A percentile compares a stretch with the other conserved stretches of the same genome.
Evolutionary conservation across 2,329 filamentous ascomycete genomes (phyloP).

Genomic region (Nannizziopsis arthrosporioides): DNA sequence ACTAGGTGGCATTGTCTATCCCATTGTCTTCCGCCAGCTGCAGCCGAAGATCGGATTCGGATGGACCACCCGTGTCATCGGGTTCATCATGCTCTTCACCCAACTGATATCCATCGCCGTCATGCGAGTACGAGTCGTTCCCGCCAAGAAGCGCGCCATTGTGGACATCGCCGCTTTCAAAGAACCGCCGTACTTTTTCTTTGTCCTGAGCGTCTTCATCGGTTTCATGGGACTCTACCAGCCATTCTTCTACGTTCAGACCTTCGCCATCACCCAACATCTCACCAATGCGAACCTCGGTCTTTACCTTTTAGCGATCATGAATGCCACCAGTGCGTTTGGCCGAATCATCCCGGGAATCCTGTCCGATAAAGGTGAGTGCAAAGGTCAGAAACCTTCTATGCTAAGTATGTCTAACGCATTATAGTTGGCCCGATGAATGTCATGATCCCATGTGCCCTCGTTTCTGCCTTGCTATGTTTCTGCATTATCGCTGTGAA

Average conservation of each 20-base stretch:
- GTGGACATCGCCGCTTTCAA: constrained; percentile 34
- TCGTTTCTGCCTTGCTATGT: constrained; percentile 32
- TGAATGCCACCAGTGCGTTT: constrained; percentile 51
- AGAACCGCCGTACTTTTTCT: constrained; percentile 37
- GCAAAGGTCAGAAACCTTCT: neutral
- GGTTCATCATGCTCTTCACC: constrained; percentile 41
- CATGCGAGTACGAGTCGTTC: constrained; percentile 32
- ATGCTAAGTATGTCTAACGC: neutral
- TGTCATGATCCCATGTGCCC: constrained; percentile 36
- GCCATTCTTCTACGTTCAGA: constrained; percentile 42
- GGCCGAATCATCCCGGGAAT: constrained; percentile 49
- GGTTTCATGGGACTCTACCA: constrained; percentile 39
- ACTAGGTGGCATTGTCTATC: constrained; percentile 37
- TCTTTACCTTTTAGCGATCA: constrained; percentile 55
- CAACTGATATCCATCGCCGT: constrained; percentile 22
- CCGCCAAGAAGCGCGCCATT: constrained; percentile 36
- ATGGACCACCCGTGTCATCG: constrained; percentile 43
- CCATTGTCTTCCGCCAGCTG: constrained; percentile 35
- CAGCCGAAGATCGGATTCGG: constrained; percentile 41
- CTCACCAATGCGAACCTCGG: constrained; percentile 36
- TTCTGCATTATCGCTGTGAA: constrained; percentile 35
- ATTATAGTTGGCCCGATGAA: constrained; percentile 42
- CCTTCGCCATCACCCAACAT: constrained; percentile 34
- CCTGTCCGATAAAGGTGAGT: constrained; percentile 40
- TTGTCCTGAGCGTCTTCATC: constrained; percentile 40